These are phyloP conservation scores for Asterophora parasitica DNA, from an alignment of 768 basidiomycete species.

Conservation along the genomic window DNA sequence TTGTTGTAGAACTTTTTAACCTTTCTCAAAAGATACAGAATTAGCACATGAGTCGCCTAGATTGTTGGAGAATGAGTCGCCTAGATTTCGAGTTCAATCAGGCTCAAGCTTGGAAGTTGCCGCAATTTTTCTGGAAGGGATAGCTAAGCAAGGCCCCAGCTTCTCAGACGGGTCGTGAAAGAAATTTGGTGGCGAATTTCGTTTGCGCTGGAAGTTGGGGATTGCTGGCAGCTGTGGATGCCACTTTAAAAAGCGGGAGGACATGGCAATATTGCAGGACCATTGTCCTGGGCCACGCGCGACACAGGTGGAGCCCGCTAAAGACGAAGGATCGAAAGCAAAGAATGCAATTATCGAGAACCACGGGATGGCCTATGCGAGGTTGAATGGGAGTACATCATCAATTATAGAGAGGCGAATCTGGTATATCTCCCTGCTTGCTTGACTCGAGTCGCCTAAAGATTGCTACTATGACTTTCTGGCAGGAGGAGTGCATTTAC, in stretches of 20 bases:
- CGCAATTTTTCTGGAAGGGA: too few species aligned
- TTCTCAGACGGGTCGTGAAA: too few species aligned
- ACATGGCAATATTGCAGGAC: neutral
- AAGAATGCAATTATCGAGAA: constrained; percentile 13
- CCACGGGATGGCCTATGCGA: constrained; percentile 10
- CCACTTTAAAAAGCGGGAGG: too few species aligned
- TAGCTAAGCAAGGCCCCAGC: too few species aligned
- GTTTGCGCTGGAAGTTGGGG: too few species aligned
- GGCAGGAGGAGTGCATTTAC: constrained; percentile 1
- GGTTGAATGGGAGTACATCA: constrained; percentile 10
- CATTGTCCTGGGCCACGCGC: too few species aligned
- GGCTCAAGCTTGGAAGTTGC: too few species aligned
- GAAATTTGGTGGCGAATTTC: too few species aligned
- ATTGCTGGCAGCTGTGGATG: too few species aligned
- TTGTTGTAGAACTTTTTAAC: constrained; percentile 57
- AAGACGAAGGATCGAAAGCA: neutral
- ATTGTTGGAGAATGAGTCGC: too few species aligned
- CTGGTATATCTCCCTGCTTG: constrained; percentile 14
- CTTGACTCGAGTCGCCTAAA: constrained; percentile 1
- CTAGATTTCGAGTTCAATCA: neutral
- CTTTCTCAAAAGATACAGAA: constrained; percentile 16
- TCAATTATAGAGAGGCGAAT: constrained; percentile 12
- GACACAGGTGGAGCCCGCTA: too few species aligned
- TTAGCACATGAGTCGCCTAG: too few species aligned
- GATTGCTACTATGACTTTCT: constrained; percentile 1